phyloP scores from a whole-genome alignment of 441 rosid genomes.

The Euphorbia celastroides region DNA sequence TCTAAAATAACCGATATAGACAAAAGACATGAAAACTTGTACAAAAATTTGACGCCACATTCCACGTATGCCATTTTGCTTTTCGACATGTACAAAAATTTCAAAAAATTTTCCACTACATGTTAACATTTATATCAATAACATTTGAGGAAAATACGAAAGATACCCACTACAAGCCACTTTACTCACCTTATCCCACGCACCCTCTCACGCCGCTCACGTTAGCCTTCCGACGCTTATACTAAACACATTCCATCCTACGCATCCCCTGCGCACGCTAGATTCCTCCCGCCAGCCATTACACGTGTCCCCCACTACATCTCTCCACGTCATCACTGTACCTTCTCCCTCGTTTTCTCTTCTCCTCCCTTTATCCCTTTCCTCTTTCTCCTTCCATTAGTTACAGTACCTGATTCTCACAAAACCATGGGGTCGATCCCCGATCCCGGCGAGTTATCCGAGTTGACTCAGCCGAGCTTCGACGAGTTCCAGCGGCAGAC shows the following conservation, averaged over 20 bases:
- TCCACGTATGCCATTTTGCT: too few species aligned
- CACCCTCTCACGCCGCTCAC: slow-evolving; percentile 16
- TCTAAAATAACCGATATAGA: too few species aligned
- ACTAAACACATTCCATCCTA: slow-evolving; percentile 6
- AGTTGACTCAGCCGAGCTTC: slow-evolving; percentile 73
- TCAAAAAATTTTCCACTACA: too few species aligned
- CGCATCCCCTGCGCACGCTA: slow-evolving; percentile 42
- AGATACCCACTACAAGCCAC: too few species aligned
- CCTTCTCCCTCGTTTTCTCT: slow-evolving; percentile 18
- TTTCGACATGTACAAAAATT: too few species aligned
- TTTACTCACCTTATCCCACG: slow-evolving; percentile 21
- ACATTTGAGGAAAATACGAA: too few species aligned
- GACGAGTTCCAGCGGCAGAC: slow-evolving; percentile 93
- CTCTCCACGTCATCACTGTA: slow-evolving; percentile 47
- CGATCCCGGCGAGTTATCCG: slow-evolving; percentile 90
- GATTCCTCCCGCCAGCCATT: slow-evolving; percentile 21
- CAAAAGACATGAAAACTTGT: too few species aligned
- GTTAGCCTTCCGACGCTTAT: slow-evolving; percentile 2
- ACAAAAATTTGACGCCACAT: too few species aligned
- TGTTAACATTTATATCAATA: too few species aligned
- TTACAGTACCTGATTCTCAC: slow-evolving; percentile 10
- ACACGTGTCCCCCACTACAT: slow-evolving; percentile 35
- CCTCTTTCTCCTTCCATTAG: slow-evolving; percentile 20
- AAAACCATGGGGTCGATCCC: slow-evolving; percentile 86
- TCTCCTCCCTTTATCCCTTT: slow-evolving; percentile 12